Conservation (phyloP, 1,284 basidiomycete species). For the Malassezia furfur region DNA sequence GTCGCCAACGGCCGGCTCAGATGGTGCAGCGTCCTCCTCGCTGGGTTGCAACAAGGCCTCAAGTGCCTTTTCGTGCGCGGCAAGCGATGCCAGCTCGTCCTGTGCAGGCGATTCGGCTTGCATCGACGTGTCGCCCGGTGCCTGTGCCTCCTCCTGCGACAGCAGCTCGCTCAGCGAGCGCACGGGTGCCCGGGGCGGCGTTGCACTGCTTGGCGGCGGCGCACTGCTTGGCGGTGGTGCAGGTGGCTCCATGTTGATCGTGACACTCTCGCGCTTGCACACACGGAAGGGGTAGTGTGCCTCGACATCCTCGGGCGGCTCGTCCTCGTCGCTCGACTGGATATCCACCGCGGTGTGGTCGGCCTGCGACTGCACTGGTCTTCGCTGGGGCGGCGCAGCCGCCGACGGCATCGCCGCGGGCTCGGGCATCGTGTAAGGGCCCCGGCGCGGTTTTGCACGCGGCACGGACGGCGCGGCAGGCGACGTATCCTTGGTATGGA, state of each 20-base stretch:
- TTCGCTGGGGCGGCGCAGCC: no score
- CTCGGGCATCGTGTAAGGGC: not conserved
- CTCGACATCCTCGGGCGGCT: constrained; percentile 9
- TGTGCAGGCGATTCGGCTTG: not conserved
- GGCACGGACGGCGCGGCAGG: not conserved
- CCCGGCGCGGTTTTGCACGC: not conserved
- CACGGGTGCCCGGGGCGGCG: not conserved
- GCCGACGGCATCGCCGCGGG: not conserved
- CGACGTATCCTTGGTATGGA: not conserved
- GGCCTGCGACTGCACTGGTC: not conserved
- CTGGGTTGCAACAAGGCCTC: not conserved
- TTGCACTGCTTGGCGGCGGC: not conserved
- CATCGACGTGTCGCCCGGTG: not conserved
- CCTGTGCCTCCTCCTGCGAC: not conserved
- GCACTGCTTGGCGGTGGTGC: not conserved
- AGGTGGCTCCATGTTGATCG: not conserved
- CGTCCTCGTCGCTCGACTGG: constrained; percentile 12
- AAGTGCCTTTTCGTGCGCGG: constrained; percentile 10
- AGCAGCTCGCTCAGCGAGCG: not conserved
- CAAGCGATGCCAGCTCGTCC: constrained; percentile 6
- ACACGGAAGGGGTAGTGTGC: not conserved
- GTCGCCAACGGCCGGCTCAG: not conserved
- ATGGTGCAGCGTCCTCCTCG: not conserved
- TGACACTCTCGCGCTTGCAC: not conserved
- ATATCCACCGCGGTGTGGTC: not conserved